Evolutionary conservation across 345 rosid species (phyloP), one percentile per base, ranked within the genome.

Genomic region (Balakata baccata): DNA sequence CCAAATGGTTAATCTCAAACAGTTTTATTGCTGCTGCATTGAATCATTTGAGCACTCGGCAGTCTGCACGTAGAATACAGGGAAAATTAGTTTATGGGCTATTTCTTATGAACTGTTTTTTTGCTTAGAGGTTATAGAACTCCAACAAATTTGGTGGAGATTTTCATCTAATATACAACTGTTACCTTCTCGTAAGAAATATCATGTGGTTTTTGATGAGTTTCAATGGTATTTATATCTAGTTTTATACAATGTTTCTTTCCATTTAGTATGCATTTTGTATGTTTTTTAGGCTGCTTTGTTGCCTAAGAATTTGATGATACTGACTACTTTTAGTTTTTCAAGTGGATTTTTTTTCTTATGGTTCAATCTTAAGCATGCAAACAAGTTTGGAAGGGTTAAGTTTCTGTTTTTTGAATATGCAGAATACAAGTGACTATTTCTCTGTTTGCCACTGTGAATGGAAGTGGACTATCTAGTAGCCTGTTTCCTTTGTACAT

Each of bases 391-490:
- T 69, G 41, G 77, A 29, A 68, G 29, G 65, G 71, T 77, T 83
- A n/a, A 86, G 70, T 66, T 66, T 59, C 52, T 49, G 50, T 73
- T 83, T 74, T 51, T 68, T 79, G 71, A 70, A 22, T 66, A 18
- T 82, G 85, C 79, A 95, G 99, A 86, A 80, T 95, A 80, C 96
- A 89, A 83, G 85, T 91, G 88, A 81, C 84, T 22, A 77, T 95
- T 65, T 89, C 89, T 64, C 83, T 91, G 34, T 79, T 89, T 34
- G 82, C 81, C 72, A 65, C 86, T 74, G 57, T 79, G 20, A 83
- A 86, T 81, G 86, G 88, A 75, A 92, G 87, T 67, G 71, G 79
- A 41, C 87, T 80, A 74, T 78, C 88, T 47, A 88, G 80, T 61
- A 79, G 80, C 61, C 78, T 86, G 25, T 89, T 91, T 82, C 98